A percentile compares a stretch with the other conserved stretches of the same genome.
Evolutionary conservation across 768 basidiomycete species (phyloP).

Genomic region (Coprinellus aureogranulatus): DNA sequence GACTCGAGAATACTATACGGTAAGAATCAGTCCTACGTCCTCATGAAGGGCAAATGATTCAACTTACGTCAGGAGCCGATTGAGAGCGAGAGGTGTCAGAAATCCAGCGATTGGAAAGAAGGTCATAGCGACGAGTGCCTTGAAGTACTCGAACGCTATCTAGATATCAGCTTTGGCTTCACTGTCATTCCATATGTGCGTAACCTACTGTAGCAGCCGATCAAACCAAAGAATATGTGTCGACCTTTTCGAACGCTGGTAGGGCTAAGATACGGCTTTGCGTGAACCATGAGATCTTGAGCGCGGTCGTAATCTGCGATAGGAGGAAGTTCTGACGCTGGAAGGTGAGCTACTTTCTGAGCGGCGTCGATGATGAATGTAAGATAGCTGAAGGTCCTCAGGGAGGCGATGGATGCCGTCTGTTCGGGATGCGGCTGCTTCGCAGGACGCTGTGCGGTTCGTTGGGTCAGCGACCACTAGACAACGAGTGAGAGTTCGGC

Average conservation of each 20-base stretch:
- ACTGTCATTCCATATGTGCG: background rate
- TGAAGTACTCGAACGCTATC: conserved; percentile 29
- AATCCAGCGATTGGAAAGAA: conserved; percentile 29
- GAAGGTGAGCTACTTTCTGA: conserved; percentile 44
- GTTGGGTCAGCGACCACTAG: background rate
- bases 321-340: conserved; percentile 55
- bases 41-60: background rate
- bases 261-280: conserved; percentile 36
- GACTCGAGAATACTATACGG: background rate
- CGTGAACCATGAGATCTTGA: conserved; percentile 20
- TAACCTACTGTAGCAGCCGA: conserved; percentile 33
- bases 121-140: conserved; percentile 23
- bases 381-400: conserved; percentile 50
- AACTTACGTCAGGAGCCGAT: conserved; percentile 36
- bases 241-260: conserved; percentile 36
- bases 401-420: conserved; percentile 44
- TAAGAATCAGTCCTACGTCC: background rate
- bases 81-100: conserved; percentile 39
- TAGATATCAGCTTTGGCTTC: background rate
- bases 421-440: conserved; percentile 46
- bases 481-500: background rate
- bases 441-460: conserved; percentile 28
- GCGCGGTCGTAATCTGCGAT: conserved; percentile 61
- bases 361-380: conserved; percentile 50
- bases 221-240: conserved; percentile 47